Base-by-base conservation (phyloP, 2,329 filamentous ascomycete genomes). In the Talaromyces sp. region DNA sequence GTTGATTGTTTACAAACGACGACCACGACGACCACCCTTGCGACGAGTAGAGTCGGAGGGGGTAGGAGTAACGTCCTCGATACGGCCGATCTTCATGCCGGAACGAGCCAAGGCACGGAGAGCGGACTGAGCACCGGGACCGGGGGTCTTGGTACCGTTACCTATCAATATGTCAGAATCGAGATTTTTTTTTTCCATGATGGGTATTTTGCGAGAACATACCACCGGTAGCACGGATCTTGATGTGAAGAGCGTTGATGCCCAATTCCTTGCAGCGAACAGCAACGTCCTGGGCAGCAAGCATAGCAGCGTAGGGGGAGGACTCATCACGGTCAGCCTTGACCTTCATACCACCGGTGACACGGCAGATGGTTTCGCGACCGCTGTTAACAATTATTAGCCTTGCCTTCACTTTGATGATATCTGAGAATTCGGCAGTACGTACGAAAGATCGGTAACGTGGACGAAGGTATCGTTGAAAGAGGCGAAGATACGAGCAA, bases 1-100 rank as follows among this genome's bases (percentile, higher is more conserved):
- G n/a, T 29, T 40, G 25, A 38, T 43, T 59, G 82, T 84, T 91
- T 87, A 99, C 84, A 99, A 91, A 97, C 95, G 94, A 86, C 95
- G 95, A 98, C 95, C 95, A 91, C 95, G 94, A 85, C 95, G 93
- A 97, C 95, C 95, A 87, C 95, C 95, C 93, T 99, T 99, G 87
- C 94, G 93, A 86, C 95, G 92, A 79, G 95, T 99, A 83, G 92
- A 97, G 85, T 99, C 95, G 83, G 95, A 99, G 77, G 96, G 95
- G 69, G 95, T 99, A 77, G 95, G 95, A 77, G 96, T 99, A 72
- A 99, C 95, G 82, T 99, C 95, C 91, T 99, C 95, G 79, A 99
- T 99, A 81, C 95, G 91, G 81, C 95, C 95, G 78, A 99, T 99
- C 88, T 94, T 96, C 96, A 99, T 99, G 82, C 95, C 95, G 77